A percentile compares a stretch with the other conserved stretches of the same genome.
These are phyloP conservation scores for Mortierella sp. DNA, from an alignment of 371 early-diverging fungal genomes.

Conservation along the genomic window DNA sequence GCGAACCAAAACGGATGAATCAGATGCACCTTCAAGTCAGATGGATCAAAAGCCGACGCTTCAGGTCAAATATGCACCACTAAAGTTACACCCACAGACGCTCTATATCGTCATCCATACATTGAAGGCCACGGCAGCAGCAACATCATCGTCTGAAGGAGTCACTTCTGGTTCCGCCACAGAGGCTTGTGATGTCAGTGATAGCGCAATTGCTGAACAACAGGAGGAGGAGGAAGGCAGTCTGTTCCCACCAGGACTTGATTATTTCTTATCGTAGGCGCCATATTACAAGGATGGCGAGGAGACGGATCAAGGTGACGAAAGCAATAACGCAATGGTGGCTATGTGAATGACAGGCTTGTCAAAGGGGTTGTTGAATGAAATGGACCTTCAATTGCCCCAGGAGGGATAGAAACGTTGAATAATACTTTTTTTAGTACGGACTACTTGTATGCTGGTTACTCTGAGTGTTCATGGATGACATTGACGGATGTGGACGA, in stretches of 20 bases:
- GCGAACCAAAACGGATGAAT: neutral
- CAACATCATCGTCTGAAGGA: neutral
- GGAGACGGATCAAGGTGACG: too few species aligned
- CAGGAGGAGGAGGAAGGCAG: constrained; percentile 21
- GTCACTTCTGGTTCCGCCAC: neutral
- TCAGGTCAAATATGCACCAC: constrained; percentile 22
- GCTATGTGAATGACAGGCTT: too few species aligned
- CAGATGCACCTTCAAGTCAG: constrained; percentile 7
- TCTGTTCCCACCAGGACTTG: constrained; percentile 38
- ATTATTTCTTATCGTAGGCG: constrained; percentile 27
- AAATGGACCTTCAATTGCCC: too few species aligned
- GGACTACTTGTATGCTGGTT: too few species aligned
- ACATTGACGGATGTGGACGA: too few species aligned
- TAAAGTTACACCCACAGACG: constrained; percentile 36
- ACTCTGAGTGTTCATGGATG: too few species aligned
- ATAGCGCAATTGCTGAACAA: neutral
- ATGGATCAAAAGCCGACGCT: constrained; percentile 44
- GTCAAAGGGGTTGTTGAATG: too few species aligned
- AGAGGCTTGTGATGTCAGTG: neutral
- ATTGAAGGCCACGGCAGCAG: neutral
- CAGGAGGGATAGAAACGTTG: too few species aligned
- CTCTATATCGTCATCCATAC: constrained; percentile 38
- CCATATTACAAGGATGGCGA: too few species aligned
- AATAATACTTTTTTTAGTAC: too few species aligned
- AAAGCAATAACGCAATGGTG: too few species aligned